Conservation (phyloP, 2,329 filamentous ascomycete genomes). For the Monilinia fructicola region DNA sequence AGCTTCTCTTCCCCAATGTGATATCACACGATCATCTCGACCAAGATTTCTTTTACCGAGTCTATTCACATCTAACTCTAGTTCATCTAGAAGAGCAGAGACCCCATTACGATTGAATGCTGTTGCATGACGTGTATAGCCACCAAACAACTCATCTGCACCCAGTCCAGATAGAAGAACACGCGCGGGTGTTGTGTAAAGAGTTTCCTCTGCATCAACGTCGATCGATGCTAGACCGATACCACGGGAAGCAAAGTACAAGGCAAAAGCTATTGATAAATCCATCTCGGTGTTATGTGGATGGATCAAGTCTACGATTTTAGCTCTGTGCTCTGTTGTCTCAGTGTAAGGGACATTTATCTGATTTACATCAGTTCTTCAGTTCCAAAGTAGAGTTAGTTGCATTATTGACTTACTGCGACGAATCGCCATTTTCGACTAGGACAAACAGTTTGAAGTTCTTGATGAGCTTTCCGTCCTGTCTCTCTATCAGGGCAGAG, state of each 20-base stretch:
- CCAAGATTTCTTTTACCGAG: conserved; percentile 94
- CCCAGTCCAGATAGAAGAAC: conserved; percentile 90
- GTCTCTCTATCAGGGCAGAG: conserved; percentile 88
- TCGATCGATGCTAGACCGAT: conserved; percentile 40
- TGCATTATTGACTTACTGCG: conserved; percentile 49
- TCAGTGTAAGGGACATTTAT: conserved; percentile 82
- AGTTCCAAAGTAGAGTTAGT: conserved; percentile 17
- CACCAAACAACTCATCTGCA: conserved; percentile 93
- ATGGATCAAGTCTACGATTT: conserved; percentile 75
- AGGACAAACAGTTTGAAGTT: conserved; percentile 69
- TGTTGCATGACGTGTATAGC: conserved; percentile 79
- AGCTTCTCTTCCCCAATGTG: conserved; percentile 84
- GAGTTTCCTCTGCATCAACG: conserved; percentile 25
- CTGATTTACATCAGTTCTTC: conserved; percentile 41
- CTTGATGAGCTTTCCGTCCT: conserved; percentile 74
- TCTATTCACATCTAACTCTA: conserved; percentile 79
- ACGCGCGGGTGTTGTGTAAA: conserved; percentile 69
- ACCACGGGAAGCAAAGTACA: conserved; percentile 95
- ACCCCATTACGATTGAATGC: conserved; percentile 73
- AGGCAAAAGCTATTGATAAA: conserved; percentile 83
- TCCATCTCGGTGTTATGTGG: conserved; percentile 99
- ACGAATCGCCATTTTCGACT: conserved; percentile 79
- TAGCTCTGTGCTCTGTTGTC: conserved; percentile 64
- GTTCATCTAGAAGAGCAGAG: conserved; percentile 71
- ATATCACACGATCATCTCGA: conserved; percentile 86